Evolutionary conservation across 2,329 filamentous ascomycete species (phyloP).

Genomic region (Leptodontidium sp.): DNA sequence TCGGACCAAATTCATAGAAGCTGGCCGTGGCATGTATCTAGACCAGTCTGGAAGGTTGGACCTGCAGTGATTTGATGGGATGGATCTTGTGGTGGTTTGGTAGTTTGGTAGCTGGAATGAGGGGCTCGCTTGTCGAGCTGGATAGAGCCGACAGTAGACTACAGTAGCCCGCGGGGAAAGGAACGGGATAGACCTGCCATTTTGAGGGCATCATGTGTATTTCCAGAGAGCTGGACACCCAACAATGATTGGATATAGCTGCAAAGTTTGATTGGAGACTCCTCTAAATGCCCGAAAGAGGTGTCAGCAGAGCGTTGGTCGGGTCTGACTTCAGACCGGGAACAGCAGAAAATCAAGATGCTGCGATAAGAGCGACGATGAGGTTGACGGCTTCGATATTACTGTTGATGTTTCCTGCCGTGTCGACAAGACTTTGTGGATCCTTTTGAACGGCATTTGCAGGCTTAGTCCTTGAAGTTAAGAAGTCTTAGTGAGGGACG

Average conservation of each 20-base stretch:
- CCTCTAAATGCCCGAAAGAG: not conserved
- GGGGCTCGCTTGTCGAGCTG: not conserved
- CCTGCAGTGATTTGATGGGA: not conserved
- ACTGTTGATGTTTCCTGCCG: not conserved
- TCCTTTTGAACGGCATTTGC: not conserved
- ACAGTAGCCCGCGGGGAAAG: not conserved
- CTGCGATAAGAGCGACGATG: too few relatives aligned
- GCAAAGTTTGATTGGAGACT: not conserved
- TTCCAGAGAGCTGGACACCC: too few relatives aligned
- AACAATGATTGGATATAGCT: not conserved
- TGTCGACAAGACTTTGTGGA: not conserved
- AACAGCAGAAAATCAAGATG: too few relatives aligned
- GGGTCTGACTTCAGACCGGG: too few relatives aligned
- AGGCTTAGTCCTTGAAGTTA: not conserved
- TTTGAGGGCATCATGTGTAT: not conserved
- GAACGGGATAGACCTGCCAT: conserved; percentile 1
- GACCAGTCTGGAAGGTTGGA: not conserved
- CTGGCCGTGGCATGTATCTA: not conserved
- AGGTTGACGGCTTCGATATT: not conserved
- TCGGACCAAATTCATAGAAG: too few relatives aligned
- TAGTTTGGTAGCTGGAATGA: not conserved
- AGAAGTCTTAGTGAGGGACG: not conserved
- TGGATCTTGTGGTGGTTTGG: not conserved
- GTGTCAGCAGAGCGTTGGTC: not conserved
- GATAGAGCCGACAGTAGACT: too few relatives aligned